A percentile compares a stretch with the other conserved stretches of the same genome.
Conservation (phyloP, 345 rosid genomes). For the Streptanthus diversifolius region DNA sequence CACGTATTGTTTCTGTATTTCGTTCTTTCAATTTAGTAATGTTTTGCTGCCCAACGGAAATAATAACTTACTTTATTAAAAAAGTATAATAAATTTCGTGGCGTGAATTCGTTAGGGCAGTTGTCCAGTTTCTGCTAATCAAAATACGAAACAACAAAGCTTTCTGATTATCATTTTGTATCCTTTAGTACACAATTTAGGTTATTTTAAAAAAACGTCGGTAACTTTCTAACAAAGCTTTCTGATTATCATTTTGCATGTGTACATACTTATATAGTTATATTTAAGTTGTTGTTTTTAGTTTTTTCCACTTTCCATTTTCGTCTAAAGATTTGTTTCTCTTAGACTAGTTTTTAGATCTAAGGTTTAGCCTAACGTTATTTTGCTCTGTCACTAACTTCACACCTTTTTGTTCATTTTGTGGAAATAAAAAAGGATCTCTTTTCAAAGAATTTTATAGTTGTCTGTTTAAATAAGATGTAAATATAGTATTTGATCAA, state of each 20-base stretch:
- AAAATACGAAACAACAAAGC: background rate
- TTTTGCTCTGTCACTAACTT: background rate
- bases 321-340: too few relatives aligned
- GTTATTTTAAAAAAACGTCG: too few relatives aligned
- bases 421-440: background rate
- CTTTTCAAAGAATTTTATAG: background rate
- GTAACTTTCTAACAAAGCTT: too few relatives aligned
- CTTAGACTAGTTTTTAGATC: too few relatives aligned
- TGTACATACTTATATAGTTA: too few relatives aligned
- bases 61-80: background rate
- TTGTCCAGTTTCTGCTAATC: slow-evolving; percentile 14
- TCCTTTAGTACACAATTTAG: too few relatives aligned
- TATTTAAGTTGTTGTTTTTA: too few relatives aligned
- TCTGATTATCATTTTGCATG: too few relatives aligned
- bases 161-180: background rate
- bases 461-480: background rate
- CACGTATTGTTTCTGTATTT: slow-evolving; percentile 23
- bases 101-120: slow-evolving; percentile 14
- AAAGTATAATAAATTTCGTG: background rate
- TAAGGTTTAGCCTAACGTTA: too few relatives aligned
- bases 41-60: background rate
- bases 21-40: background rate
- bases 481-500: background rate
- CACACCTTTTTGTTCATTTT: background rate
- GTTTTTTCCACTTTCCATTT: too few relatives aligned